Evolutionary conservation across 169 alveolate genomes (phyloP).

Genomic region (Plasmodium gaboni): DNA sequence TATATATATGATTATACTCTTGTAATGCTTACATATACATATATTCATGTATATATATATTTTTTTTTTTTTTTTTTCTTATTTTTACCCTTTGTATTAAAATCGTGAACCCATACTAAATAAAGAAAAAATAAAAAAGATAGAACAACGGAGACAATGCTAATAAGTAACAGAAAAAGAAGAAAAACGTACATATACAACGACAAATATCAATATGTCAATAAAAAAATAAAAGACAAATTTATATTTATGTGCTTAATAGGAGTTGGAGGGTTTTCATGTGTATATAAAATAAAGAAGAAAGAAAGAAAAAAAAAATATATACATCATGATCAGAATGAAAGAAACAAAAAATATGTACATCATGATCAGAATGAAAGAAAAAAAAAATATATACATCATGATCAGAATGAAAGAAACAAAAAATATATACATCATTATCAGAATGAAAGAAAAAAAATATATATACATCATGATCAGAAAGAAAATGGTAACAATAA

Average conservation of each 20-base stretch:
- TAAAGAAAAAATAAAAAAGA: neutral
- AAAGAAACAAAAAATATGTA: too few relatives aligned
- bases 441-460: neutral
- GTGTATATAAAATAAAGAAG: conserved; percentile 41
- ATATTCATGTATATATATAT: too few relatives aligned
- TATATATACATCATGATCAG: too few relatives aligned
- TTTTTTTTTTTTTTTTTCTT: neutral
- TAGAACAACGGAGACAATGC: neutral
- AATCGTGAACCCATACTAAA: too few relatives aligned
- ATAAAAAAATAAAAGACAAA: conserved; percentile 33
- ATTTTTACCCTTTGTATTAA: neutral
- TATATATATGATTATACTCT: too few relatives aligned
- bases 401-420: conserved; percentile 1
- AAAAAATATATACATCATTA: neutral
- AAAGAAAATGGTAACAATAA: neutral
- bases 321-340: too few relatives aligned
- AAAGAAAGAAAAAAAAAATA: neutral
- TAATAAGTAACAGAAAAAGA: neutral
- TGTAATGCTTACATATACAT: too few relatives aligned
- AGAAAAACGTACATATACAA: neutral
- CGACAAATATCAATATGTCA: conserved; percentile 14
- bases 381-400: neutral
- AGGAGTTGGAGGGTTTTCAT: conserved; percentile 61
- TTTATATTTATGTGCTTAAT: conserved; percentile 37
- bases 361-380: too few relatives aligned